Conservation (phyloP, 148 eudicot genomes). For the Cornus controversa region DNA sequence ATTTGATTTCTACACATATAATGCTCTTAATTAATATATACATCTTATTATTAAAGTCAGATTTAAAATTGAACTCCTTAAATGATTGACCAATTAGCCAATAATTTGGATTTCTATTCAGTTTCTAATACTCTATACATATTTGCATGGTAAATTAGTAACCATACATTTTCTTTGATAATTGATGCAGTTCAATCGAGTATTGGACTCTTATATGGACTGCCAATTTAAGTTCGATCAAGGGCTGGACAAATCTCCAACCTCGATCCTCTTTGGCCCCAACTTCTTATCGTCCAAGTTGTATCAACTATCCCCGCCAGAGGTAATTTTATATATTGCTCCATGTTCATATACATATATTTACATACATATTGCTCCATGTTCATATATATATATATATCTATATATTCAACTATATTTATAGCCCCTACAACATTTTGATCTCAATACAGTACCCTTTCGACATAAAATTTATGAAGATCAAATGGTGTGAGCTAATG, state of each 20-base stretch:
- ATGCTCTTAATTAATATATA: no score
- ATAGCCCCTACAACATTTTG: background rate
- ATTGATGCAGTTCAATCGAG: conserved; percentile 4
- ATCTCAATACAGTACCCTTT: background rate
- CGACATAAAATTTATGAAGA: background rate
- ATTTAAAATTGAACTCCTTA: no score
- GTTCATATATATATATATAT: background rate
- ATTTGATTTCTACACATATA: no score
- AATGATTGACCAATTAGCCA: no score
- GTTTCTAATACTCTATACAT: no score
- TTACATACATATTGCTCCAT: no score
- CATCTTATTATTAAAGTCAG: no score
- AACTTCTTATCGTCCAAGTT: conserved; percentile 18
- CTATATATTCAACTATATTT: background rate
- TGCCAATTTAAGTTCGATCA: background rate
- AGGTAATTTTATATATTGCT: conserved; percentile 9
- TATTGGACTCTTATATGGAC: conserved; percentile 21
- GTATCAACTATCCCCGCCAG: conserved; percentile 30
- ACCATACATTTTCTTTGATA: background rate
- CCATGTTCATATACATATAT: background rate
- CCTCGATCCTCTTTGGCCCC: conserved; percentile 29
- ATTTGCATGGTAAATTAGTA: no score
- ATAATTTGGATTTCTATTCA: no score
- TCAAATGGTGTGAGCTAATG: background rate
- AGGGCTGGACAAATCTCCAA: conserved; percentile 27